Conservation (phyloP, 768 basidiomycete genomes). For the Suillus bovinus region DNA sequence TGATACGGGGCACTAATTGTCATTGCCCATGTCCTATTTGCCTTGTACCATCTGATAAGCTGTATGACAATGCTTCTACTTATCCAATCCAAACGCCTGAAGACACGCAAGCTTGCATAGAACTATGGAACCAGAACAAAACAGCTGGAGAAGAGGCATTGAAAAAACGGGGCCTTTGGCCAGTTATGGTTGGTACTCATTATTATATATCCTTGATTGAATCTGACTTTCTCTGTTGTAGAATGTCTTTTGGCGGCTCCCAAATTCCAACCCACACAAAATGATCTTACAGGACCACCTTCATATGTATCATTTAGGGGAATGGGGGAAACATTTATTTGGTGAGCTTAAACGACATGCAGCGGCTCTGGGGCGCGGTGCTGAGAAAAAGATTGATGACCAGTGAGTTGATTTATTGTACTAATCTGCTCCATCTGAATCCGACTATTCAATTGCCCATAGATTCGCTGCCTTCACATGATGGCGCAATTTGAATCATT, state of each 20-base stretch:
- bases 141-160: slow-evolving; percentile 19
- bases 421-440: neutral
- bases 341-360: slow-evolving; percentile 18
- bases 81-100: slow-evolving; percentile 12
- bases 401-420: slow-evolving; percentile 21
- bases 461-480: slow-evolving; percentile 31
- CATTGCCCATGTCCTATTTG: slow-evolving; percentile 39
- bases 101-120: slow-evolving; percentile 15
- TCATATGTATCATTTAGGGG: slow-evolving; percentile 36
- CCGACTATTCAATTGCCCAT: neutral
- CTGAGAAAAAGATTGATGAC: slow-evolving; percentile 13
- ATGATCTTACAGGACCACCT: slow-evolving; percentile 39
- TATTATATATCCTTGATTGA: slow-evolving; percentile 21
- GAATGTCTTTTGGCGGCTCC: slow-evolving; percentile 42
- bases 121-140: slow-evolving; percentile 18
- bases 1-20: slow-evolving; percentile 31
- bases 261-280: slow-evolving; percentile 34
- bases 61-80: slow-evolving; percentile 17
- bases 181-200: slow-evolving; percentile 30
- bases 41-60: slow-evolving; percentile 31
- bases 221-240: too few species aligned
- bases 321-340: slow-evolving; percentile 36
- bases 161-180: slow-evolving; percentile 16
- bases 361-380: slow-evolving; percentile 10
- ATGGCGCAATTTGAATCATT: slow-evolving; percentile 37